Evolutionary conservation across 1,284 basidiomycete genomes (phyloP).

Genomic region (Leccinum insolens): DNA sequence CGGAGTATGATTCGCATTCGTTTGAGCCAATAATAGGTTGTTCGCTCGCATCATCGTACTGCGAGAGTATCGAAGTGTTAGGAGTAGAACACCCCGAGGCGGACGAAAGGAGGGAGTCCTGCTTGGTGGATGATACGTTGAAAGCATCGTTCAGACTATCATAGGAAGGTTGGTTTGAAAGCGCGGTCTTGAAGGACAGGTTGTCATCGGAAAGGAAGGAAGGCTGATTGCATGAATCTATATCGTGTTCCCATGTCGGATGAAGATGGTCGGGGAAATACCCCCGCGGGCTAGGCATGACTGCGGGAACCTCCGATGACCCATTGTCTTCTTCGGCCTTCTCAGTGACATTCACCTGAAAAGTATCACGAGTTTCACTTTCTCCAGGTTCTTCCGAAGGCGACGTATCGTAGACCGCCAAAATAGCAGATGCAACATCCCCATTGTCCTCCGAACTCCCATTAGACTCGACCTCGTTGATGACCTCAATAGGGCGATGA

Average conservation of each 20-base stretch:
- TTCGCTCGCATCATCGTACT: slow-evolving; percentile 18
- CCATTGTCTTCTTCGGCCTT: slow-evolving; percentile 8
- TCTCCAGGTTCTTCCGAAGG: slow-evolving; percentile 12
- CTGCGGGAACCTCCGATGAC: slow-evolving; percentile 2
- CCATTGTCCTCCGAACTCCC: slow-evolving; percentile 20
- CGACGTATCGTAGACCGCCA: slow-evolving; percentile 22
- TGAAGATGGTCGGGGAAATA: slow-evolving; percentile 13
- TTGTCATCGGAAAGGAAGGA: slow-evolving; percentile 28
- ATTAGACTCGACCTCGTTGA: slow-evolving; percentile 18
- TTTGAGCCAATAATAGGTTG: background rate
- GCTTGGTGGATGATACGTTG: slow-evolving; percentile 20
- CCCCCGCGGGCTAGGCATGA: background rate
- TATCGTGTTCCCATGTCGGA: slow-evolving; percentile 11
- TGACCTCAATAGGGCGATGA: slow-evolving; percentile 8
- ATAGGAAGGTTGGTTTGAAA: slow-evolving; percentile 29
- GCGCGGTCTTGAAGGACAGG: slow-evolving; percentile 29
- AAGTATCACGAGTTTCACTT: slow-evolving; percentile 1
- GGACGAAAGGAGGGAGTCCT: slow-evolving; percentile 17
- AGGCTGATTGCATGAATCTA: slow-evolving; percentile 16
- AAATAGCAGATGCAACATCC: slow-evolving; percentile 21
- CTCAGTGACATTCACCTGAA: slow-evolving; percentile 9
- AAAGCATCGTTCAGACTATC: slow-evolving; percentile 25
- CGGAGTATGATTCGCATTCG: background rate
- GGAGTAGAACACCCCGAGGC: slow-evolving; percentile 25
- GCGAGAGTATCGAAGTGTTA: slow-evolving; percentile 30